Percentiles rank a stretch among this genome's conserved stretches.
Evolutionary conservation across 2,329 filamentous ascomycete species (phyloP).

Genomic region (Colletotrichum spinosum): DNA sequence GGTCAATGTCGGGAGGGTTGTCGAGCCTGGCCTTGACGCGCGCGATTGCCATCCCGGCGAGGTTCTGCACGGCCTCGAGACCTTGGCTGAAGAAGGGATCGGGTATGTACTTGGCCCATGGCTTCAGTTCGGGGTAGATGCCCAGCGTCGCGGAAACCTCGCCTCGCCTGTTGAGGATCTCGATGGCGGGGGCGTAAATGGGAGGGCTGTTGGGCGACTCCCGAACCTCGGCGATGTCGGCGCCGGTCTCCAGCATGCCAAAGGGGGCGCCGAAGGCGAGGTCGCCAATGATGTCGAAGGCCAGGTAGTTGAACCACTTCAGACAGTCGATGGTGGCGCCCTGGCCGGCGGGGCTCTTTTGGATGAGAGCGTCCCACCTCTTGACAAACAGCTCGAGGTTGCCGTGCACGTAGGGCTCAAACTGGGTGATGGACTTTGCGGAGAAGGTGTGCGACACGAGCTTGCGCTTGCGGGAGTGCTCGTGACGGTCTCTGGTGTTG

Average conservation of each 20-base stretch:
- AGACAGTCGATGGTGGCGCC: conserved; percentile 74
- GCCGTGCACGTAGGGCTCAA: conserved; percentile 88
- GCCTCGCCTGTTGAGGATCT: conserved; percentile 88
- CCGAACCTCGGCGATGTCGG: conserved; percentile 38
- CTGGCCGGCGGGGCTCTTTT: conserved; percentile 47
- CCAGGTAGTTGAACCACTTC: conserved; percentile 35
- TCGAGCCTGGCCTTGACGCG: conserved; percentile 81
- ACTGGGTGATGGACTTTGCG: conserved; percentile 82
- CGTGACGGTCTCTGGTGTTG: conserved; percentile 84
- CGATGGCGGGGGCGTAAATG: conserved; percentile 81
- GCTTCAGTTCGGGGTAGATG: conserved; percentile 78
- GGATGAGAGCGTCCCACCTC: conserved; percentile 74
- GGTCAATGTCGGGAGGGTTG: conserved; percentile 72
- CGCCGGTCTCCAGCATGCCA: conserved; percentile 36
- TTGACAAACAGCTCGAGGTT: conserved; percentile 81
- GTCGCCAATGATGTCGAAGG: conserved; percentile 41
- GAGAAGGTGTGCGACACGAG: conserved; percentile 89
- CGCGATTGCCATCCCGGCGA: conserved; percentile 89
- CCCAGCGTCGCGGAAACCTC: conserved; percentile 88
- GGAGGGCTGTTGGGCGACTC: conserved; percentile 69
- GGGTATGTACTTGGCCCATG: conserved; percentile 83
- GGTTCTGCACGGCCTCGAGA: conserved; percentile 78
- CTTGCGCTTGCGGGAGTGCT: conserved; percentile 92
- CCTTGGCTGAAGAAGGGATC: conserved; percentile 86
- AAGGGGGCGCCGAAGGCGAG: conserved; percentile 40